Percentiles rank a stretch among this genome's conserved stretches.
Evolutionary conservation across 2,329 filamentous ascomycete genomes (phyloP).

Genomic region (Monosporascus sp.): DNA sequence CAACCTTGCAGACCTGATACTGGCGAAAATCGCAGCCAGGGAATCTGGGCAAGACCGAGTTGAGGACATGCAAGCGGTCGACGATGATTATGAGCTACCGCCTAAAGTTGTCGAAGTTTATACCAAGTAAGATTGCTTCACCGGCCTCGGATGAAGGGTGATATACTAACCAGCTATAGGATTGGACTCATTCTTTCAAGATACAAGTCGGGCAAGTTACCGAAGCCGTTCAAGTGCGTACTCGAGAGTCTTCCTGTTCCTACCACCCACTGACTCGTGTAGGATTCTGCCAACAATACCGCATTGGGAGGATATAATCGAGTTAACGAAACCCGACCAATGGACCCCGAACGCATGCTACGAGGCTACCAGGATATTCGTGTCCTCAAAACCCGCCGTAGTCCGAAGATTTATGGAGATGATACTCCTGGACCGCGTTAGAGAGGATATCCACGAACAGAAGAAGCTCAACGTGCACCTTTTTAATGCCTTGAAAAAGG

Average conservation of each 20-base stretch:
- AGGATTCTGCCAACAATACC: conserved; percentile 80
- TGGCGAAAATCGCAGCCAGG: conserved; percentile 89
- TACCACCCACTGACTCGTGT: background rate
- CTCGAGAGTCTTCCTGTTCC: background rate
- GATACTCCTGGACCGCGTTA: conserved; percentile 83
- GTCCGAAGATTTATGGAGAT: conserved; percentile 83
- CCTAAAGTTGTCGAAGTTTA: conserved; percentile 93
- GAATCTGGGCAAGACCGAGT: conserved; percentile 60
- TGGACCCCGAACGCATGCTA: conserved; percentile 75
- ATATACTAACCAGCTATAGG: conserved; percentile 34
- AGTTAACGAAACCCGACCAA: conserved; percentile 72
- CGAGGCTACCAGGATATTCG: conserved; percentile 88
- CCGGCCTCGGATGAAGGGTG: conserved; percentile 1
- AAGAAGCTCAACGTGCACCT: conserved; percentile 95
- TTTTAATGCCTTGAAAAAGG: conserved; percentile 90
- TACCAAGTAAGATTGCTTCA: conserved; percentile 58
- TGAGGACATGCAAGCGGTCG: conserved; percentile 52
- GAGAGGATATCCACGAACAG: conserved; percentile 87
- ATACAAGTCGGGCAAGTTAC: conserved; percentile 93
- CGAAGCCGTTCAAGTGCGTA: conserved; percentile 80
- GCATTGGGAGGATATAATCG: conserved; percentile 83
- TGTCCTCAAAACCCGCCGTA: conserved; percentile 72
- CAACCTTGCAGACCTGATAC: conserved; percentile 87
- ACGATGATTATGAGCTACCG: conserved; percentile 81
- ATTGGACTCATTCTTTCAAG: conserved; percentile 83